Evolutionary conservation across 257 asterid genomes (phyloP).

Genomic region (Fraxinus cuspidata): DNA sequence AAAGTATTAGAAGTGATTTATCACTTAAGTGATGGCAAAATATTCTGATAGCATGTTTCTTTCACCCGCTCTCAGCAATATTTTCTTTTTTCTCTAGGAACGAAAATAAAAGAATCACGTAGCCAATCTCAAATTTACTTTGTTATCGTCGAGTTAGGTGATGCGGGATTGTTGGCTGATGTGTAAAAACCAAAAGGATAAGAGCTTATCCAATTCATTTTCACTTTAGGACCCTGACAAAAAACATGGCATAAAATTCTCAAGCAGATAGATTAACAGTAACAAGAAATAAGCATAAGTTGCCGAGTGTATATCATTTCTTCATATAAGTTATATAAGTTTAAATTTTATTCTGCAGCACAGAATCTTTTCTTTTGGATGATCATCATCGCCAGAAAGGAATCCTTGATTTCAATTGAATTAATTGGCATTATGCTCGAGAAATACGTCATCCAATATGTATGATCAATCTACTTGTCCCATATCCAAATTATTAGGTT

Average conservation of each 20-base stretch:
- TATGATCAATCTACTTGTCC: constrained; percentile 20
- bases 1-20: neutral
- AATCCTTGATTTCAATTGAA: constrained; percentile 23
- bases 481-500: constrained; percentile 23
- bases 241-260: constrained; percentile 10
- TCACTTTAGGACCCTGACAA: constrained; percentile 31
- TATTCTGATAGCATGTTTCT: neutral
- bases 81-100: neutral
- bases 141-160: constrained; percentile 28
- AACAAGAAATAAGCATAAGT: constrained; percentile 10
- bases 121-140: constrained; percentile 19
- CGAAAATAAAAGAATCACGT: neutral
- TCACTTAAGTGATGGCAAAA: neutral
- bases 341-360: neutral
- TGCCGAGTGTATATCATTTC: neutral
- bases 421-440: constrained; percentile 12
- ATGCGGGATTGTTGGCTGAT: constrained; percentile 48
- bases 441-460: constrained; percentile 26
- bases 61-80: neutral
- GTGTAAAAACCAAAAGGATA: constrained; percentile 43
- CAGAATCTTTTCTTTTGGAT: constrained; percentile 6
- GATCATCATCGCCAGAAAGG: constrained; percentile 21
- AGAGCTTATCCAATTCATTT: constrained; percentile 49
- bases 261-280: constrained; percentile 10
- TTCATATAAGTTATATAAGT: neutral